These are phyloP conservation scores for Dalbergia cochinchinensis DNA, from an alignment of 306 rosid species.

Conservation along the genomic window DNA sequence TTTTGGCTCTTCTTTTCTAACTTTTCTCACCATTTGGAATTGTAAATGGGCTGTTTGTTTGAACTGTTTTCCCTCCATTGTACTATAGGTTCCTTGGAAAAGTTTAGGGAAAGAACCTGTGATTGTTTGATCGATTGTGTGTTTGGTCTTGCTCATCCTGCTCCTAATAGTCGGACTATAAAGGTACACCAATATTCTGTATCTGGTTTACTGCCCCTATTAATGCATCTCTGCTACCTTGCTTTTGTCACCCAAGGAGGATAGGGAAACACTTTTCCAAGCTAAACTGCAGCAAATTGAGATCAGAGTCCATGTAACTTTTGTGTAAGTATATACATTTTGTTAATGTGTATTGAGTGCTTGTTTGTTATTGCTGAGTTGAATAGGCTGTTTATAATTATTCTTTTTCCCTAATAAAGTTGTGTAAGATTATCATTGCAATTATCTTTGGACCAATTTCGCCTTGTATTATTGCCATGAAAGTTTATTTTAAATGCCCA, in stretches of 20 bases:
- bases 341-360: slow-evolving; percentile 22
- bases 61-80: slow-evolving; percentile 20
- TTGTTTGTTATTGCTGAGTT: slow-evolving; percentile 37
- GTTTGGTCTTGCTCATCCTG: slow-evolving; percentile 92
- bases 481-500: no score
- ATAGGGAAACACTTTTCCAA: slow-evolving; percentile 85
- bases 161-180: slow-evolving; percentile 68
- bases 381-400: slow-evolving; percentile 23
- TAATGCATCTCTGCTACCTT: slow-evolving; percentile 34
- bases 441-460: no score
- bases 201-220: slow-evolving; percentile 30
- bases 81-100: slow-evolving; percentile 94
- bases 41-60: neutral
- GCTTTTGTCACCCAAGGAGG: slow-evolving; percentile 75
- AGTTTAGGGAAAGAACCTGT: slow-evolving; percentile 99
- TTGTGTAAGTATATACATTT: neutral
- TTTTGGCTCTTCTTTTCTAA: neutral
- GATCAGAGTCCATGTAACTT: slow-evolving; percentile 58
- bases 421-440: no score
- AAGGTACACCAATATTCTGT: slow-evolving; percentile 55
- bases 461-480: no score
- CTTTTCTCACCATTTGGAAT: slow-evolving; percentile 21
- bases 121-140: slow-evolving; percentile 92
- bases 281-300: slow-evolving; percentile 95
- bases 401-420: neutral